Evolutionary conservation across 257 asterid species (phyloP), one percentile per base, ranked within the genome.

Genomic region (Scutellaria minor): DNA sequence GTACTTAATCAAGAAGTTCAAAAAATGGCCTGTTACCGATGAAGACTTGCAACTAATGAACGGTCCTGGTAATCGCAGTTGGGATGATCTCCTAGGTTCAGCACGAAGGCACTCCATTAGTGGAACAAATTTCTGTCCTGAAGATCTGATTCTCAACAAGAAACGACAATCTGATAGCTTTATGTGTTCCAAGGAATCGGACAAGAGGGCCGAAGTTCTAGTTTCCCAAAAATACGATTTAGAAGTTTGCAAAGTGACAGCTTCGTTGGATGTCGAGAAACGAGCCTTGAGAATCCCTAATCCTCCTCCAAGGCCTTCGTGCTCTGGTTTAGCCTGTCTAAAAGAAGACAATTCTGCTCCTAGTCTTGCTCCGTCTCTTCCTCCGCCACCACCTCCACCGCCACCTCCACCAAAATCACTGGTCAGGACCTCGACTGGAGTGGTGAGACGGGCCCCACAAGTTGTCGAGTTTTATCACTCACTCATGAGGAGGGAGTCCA

Each of bases 291-390:
- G 98, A 11, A 71, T 93, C 55, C 96, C 98, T 8, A 93, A 83
- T 61, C 96, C 98, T 41, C 98, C 98, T 80, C 98, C 98, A 1
- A 86, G 93, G 76, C 96, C 98, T 71, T 90, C 95, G 7, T 84
- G 73, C 74, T 45, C 79, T 20, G 70, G 83, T 78, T 45, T 68
- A 27, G 68, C 48, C 42, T 75, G 24, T 7, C 72, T 45, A 47
- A 81, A 83, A 59, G 93, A 83, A 75, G 91, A 85, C 68, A 79
- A 20, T 72, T 75, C 80, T 45, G 64, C 59, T 64, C 82, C 70
- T 55, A 70, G 67, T 66, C 64, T 71, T 18, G 78, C 79, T 31
- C 75, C 75, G 3, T 4, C 70, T 27, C 76, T 78, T 15, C 87
- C 80, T 35, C 88, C 85, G 0, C 90, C 94, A 0, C 97, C 95